Evolutionary conservation across 2,329 filamentous ascomycete genomes (phyloP).

Genomic region (Colletotrichum eremochloae): DNA sequence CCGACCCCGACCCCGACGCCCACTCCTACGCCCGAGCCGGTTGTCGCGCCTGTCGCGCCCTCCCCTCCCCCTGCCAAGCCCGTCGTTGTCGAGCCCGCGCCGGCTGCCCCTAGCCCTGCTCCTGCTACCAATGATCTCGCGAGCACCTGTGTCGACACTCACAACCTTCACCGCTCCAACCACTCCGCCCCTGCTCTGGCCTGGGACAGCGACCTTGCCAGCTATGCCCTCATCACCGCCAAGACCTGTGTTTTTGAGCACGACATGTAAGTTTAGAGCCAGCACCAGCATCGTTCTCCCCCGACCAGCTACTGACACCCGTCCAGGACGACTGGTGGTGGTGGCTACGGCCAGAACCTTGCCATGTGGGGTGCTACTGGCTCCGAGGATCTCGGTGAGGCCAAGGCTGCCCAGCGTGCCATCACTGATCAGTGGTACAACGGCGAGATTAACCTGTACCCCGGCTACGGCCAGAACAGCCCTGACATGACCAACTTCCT

Average conservation of each 20-base stretch:
- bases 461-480: conserved; percentile 70
- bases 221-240: conserved; percentile 75
- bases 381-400: conserved; percentile 60
- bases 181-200: conserved; percentile 76
- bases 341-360: conserved; percentile 92
- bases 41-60: conserved; percentile 19
- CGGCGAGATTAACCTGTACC: conserved; percentile 71
- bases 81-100: conserved; percentile 43
- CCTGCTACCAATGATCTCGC: conserved; percentile 48
- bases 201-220: conserved; percentile 76
- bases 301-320: conserved; percentile 7
- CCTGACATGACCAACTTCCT: conserved; percentile 75
- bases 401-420: conserved; percentile 72
- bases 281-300: conserved; percentile 44
- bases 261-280: conserved; percentile 72
- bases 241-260: conserved; percentile 79
- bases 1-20: conserved; percentile 31
- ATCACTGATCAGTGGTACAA: conserved; percentile 93
- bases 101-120: conserved; percentile 45
- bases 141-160: conserved; percentile 72
- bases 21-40: conserved; percentile 37
- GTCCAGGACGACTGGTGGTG: conserved; percentile 66
- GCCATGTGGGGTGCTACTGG: conserved; percentile 69
- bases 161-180: conserved; percentile 89
- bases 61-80: conserved; percentile 38